Evolutionary conservation across 352 stramenopile species (phyloP).

Genomic region (Globisporangium paroecandrum): DNA sequence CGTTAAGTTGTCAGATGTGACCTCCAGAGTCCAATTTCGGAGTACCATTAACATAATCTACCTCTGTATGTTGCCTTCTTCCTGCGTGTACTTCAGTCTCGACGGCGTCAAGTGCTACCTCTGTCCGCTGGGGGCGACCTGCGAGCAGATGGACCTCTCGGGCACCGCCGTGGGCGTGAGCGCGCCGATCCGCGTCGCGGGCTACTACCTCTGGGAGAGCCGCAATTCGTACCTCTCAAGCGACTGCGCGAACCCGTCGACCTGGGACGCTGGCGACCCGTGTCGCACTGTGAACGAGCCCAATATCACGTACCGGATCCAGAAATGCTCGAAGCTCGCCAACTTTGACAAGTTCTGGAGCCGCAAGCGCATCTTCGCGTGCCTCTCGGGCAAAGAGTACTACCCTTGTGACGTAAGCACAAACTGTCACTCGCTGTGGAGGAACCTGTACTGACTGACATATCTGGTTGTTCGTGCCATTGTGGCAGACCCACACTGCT

Average conservation of each 20-base stretch:
- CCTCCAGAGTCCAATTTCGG: not conserved
- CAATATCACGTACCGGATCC: constrained; percentile 37
- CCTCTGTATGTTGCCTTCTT: not conserved
- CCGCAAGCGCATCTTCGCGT: constrained; percentile 58
- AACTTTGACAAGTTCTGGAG: constrained; percentile 54
- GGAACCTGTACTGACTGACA: not conserved
- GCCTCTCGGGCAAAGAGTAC: constrained; percentile 52
- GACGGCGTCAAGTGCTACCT: constrained; percentile 60
- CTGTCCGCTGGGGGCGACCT: constrained; percentile 52
- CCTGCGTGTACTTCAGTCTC: constrained; percentile 29
- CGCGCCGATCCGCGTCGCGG: constrained; percentile 33
- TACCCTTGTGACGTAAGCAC: constrained; percentile 58
- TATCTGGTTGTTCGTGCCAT: not conserved
- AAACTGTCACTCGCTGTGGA: not conserved
- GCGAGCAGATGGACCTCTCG: constrained; percentile 32
- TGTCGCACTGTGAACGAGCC: constrained; percentile 32
- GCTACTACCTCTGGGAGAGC: constrained; percentile 45
- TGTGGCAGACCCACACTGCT: constrained; percentile 25
- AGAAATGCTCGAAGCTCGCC: constrained; percentile 31
- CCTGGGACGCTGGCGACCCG: constrained; percentile 46
- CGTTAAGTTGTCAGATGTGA: not conserved
- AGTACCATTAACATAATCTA: not conserved
- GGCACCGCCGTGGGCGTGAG: constrained; percentile 36
- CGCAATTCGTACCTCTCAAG: constrained; percentile 35
- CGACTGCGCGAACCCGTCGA: constrained; percentile 34